Evolutionary conservation across 805 yeast species (phyloP).

Genomic region (Saturnispora mendoncae): DNA sequence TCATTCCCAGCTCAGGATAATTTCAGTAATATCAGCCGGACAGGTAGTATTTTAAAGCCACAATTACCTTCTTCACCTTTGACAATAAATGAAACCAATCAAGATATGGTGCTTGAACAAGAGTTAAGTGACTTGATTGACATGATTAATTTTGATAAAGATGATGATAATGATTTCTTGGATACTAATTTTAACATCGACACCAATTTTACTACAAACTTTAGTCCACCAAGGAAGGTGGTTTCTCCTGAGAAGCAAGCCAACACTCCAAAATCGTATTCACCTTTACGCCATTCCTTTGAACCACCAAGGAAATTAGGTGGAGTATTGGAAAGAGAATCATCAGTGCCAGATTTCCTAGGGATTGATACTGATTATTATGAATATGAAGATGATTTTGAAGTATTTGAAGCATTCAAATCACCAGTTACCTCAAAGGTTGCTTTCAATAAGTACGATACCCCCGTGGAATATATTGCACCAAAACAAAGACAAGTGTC

Average conservation of each 20-base stretch:
- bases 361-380: constrained; percentile 9
- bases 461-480: constrained; percentile 2
- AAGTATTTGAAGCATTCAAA: constrained; percentile 1
- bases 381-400: constrained; percentile 4
- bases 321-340: constrained; percentile 1
- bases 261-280: background rate
- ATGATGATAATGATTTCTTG: constrained; percentile 16
- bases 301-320: background rate
- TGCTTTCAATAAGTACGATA: background rate
- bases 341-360: constrained; percentile 13
- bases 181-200: constrained; percentile 23
- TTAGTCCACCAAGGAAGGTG: constrained; percentile 10
- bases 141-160: constrained; percentile 23
- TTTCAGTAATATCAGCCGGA: constrained; percentile 6
- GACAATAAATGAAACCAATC: background rate
- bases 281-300: background rate
- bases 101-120: constrained; percentile 8
- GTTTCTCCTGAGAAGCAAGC: background rate
- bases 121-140: constrained; percentile 25
- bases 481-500: constrained; percentile 6
- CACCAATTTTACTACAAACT: constrained; percentile 3
- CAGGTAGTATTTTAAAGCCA: constrained; percentile 14
- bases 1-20: constrained; percentile 6
- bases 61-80: background rate
- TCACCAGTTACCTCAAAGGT: constrained; percentile 2